Percentiles rank a stretch among this genome's conserved stretches.
phyloP scores from a whole-genome alignment of 768 basidiomycete genomes.

The Kwoniella sp. region DNA sequence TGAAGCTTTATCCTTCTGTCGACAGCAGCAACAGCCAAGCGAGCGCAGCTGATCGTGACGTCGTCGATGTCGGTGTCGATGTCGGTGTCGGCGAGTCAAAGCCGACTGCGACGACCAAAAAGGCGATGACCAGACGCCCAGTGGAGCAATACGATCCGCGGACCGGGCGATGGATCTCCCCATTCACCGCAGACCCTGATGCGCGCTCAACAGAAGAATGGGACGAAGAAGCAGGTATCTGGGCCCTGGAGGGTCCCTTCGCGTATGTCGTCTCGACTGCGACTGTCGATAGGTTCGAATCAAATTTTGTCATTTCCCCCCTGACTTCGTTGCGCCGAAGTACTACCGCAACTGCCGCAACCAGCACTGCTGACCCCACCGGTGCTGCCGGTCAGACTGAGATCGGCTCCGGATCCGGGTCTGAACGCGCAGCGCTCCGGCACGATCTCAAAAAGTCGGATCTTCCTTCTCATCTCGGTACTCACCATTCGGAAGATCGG shows the following conservation, averaged over 20 bases:
- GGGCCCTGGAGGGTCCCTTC: constrained; percentile 70
- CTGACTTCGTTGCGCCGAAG: constrained; percentile 69
- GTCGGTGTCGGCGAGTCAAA: too few relatives aligned
- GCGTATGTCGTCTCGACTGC: constrained; percentile 80
- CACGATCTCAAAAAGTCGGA: too few relatives aligned
- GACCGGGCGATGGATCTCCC: constrained; percentile 57
- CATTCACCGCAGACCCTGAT: constrained; percentile 34
- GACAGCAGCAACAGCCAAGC: constrained; percentile 36
- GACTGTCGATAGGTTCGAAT: constrained; percentile 84
- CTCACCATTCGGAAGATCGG: not conserved
- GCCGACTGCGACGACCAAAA: too few relatives aligned
- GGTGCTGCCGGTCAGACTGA: too few relatives aligned
- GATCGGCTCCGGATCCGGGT: too few relatives aligned
- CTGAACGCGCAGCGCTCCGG: too few relatives aligned
- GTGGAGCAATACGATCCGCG: constrained; percentile 69
- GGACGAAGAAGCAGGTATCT: constrained; percentile 48
- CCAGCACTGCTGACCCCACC: too few relatives aligned
- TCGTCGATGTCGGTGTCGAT: too few relatives aligned
- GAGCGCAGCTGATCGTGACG: too few relatives aligned
- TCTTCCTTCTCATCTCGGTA: too few relatives aligned
- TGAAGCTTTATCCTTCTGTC: constrained; percentile 62
- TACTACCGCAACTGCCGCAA: not conserved
- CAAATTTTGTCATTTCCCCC: constrained; percentile 74
- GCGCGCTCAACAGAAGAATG: constrained; percentile 3
- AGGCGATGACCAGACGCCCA: too few relatives aligned